Conservation (phyloP, 805 yeast species). For the Pichia membranifaciens region DNA sequence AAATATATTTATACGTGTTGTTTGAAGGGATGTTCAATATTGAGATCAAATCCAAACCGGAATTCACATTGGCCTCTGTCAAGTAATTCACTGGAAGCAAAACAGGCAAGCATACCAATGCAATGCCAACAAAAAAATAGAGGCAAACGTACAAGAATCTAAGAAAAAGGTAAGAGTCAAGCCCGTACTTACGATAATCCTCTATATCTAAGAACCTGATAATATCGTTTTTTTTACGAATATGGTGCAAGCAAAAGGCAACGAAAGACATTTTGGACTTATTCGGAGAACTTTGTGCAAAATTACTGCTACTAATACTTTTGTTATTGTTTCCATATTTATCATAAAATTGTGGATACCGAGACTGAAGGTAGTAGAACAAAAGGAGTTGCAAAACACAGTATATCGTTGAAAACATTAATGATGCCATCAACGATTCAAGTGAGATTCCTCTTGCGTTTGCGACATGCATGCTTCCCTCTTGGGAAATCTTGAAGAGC, state of each 20-base stretch:
- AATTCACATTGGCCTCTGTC: not conserved
- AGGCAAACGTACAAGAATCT: slow-evolving; percentile 52
- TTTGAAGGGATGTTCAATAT: slow-evolving; percentile 60
- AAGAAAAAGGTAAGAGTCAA: slow-evolving; percentile 71
- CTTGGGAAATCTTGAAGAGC: slow-evolving; percentile 4
- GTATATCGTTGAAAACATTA: slow-evolving; percentile 47
- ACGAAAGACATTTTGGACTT: not conserved
- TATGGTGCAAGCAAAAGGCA: not conserved
- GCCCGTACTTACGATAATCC: slow-evolving; percentile 47
- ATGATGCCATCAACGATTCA: slow-evolving; percentile 48
- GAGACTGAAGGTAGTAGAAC: slow-evolving; percentile 35
- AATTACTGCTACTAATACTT: slow-evolving; percentile 16
- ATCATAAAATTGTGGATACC: slow-evolving; percentile 44
- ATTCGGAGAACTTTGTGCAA: not conserved
- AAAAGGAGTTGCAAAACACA: slow-evolving; percentile 47
- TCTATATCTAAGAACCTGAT: slow-evolving; percentile 28
- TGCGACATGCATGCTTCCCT: slow-evolving; percentile 6
- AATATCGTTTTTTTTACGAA: slow-evolving; percentile 16
- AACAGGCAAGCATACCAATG: slow-evolving; percentile 50
- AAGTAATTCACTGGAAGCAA: slow-evolving; percentile 58
- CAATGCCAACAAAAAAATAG: slow-evolving; percentile 45
- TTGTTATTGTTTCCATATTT: slow-evolving; percentile 35
- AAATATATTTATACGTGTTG: slow-evolving; percentile 44
- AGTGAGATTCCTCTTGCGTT: slow-evolving; percentile 44
- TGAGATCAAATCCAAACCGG: slow-evolving; percentile 63